phyloP scores from a whole-genome alignment of 169 alveolate species.

The Perkinsus marinus region DNA sequence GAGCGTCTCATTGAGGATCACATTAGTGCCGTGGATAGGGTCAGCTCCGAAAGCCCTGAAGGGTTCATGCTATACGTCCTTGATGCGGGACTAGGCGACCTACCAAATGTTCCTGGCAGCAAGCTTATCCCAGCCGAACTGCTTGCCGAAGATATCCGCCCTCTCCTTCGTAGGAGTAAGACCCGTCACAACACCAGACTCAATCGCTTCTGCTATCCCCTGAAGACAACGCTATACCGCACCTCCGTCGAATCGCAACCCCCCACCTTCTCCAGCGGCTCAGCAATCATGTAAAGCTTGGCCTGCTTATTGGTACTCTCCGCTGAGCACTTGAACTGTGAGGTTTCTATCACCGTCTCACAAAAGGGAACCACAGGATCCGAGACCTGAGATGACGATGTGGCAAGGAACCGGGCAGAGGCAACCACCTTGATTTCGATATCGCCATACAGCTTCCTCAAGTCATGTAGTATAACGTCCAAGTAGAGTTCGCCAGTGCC shows the following conservation, averaged over 20 bases:
- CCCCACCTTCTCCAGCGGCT: constrained; percentile 79
- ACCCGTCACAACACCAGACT: constrained; percentile 49
- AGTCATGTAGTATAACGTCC: constrained; percentile 93
- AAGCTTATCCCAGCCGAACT: constrained; percentile 84
- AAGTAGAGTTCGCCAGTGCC: constrained; percentile 98
- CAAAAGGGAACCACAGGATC: constrained; percentile 79
- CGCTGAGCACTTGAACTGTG: constrained; percentile 84
- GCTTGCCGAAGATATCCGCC: constrained; percentile 41
- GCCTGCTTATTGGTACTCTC: constrained; percentile 89
- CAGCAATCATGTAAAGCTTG: constrained; percentile 78
- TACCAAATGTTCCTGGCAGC: constrained; percentile 89
- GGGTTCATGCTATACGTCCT: not conserved
- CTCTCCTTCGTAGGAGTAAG: not conserved
- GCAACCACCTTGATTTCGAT: constrained; percentile 93
- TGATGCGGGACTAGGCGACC: not conserved
- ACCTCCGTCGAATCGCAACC: too few relatives aligned
- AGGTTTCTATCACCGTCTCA: constrained; percentile 88
- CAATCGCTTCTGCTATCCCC: constrained; percentile 67
- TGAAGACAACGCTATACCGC: too few relatives aligned
- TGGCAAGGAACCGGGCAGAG: constrained; percentile 32
- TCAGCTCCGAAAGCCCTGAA: not conserved
- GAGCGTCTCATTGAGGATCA: constrained; percentile 86
- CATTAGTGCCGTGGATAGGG: constrained; percentile 57
- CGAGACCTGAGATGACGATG: constrained; percentile 9
- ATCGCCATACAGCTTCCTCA: constrained; percentile 90